Conservation (phyloP, 2,329 filamentous ascomycete species). For the Eurotiales sp. region DNA sequence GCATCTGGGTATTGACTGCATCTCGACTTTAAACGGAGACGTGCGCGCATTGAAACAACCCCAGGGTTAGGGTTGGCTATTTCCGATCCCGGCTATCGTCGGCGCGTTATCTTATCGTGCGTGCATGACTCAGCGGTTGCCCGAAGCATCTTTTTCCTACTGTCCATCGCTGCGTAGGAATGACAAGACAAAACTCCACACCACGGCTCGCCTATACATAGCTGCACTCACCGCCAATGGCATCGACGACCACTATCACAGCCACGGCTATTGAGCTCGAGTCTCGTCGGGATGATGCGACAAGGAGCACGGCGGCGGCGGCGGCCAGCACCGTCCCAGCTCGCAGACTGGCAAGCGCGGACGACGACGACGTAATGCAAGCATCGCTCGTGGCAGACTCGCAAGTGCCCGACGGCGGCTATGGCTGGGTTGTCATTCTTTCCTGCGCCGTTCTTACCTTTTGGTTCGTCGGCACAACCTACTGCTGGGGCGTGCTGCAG, state of each 20-base stretch:
- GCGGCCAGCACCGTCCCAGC: conserved; percentile 3
- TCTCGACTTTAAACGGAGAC: too few species aligned
- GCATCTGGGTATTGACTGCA: too few species aligned
- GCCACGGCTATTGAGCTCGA: conserved; percentile 16
- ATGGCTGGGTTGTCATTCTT: conserved; percentile 58
- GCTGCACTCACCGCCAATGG: too few species aligned
- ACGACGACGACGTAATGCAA: conserved; percentile 36
- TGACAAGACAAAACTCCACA: too few species aligned
- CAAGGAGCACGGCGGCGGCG: conserved; percentile 7
- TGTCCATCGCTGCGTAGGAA: too few species aligned
- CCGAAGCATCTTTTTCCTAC: too few species aligned
- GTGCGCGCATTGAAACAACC: too few species aligned
- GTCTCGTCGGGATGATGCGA: conserved; percentile 2
- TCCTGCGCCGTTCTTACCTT: conserved; percentile 52
- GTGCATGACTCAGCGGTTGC: too few species aligned
- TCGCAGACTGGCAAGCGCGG: background rate
- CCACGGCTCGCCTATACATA: too few species aligned
- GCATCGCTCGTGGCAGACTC: conserved; percentile 46
- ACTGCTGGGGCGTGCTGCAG: conserved; percentile 61
- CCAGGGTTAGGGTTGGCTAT: too few species aligned
- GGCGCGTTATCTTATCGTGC: too few species aligned
- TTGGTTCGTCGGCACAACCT: conserved; percentile 55
- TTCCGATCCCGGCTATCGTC: too few species aligned
- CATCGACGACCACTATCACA: conserved; percentile 3
- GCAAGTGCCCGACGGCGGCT: conserved; percentile 53